Evolutionary conservation across 495 filamentous ascomycete genomes (phyloP), one percentile per base, ranked within the genome.

Genomic region (Annulohypoxylon maeteangense): DNA sequence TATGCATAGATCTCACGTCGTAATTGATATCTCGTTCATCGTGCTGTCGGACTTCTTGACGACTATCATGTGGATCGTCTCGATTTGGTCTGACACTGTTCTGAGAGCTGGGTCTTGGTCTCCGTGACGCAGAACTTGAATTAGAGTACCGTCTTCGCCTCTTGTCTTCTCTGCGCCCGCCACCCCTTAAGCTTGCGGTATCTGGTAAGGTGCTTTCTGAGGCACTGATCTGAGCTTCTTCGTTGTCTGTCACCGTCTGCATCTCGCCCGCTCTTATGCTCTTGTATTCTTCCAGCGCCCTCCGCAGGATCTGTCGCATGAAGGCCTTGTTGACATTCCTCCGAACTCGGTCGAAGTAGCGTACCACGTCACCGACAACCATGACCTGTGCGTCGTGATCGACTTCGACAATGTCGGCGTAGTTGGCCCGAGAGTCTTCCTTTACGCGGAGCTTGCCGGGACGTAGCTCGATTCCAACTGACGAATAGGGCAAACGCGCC

Each of bases 321-420:
- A 70, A 78, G 7, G 75, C 75, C 70, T 78, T 78, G 68, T 78
- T 78, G 68, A 78, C 75, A 22, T 78, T 78, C 32, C 75, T 61
- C 27, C 75, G 71, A 25, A 78, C 75, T 18, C 75, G 62, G 68
- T 78, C 75, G 63, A 78, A 78, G 65, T 78, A 78, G 44, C 72
- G 71, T 44, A 78, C 75, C 36, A 78, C 75, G 38, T 78, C 75
- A 25, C 75, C 75, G 34, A 78, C 73, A 10, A 78, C 74, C 48
- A 78, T 66, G 38, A 78, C 75, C 22, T 78, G 62, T n/a, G 75
- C 75, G 50, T 78, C 75, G 55, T 74, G 75, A 31, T 76, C 71
- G 50, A 78, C 59, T 7, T 78, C 70, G 45, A 78, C 71, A 7
- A 78, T 78, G 59, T 78, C 75, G 34, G 75, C 75, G 59, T 78